These are phyloP conservation scores for Penicillium sp. DNA, from an alignment of 2,329 filamentous ascomycete species.

Conservation along the genomic window DNA sequence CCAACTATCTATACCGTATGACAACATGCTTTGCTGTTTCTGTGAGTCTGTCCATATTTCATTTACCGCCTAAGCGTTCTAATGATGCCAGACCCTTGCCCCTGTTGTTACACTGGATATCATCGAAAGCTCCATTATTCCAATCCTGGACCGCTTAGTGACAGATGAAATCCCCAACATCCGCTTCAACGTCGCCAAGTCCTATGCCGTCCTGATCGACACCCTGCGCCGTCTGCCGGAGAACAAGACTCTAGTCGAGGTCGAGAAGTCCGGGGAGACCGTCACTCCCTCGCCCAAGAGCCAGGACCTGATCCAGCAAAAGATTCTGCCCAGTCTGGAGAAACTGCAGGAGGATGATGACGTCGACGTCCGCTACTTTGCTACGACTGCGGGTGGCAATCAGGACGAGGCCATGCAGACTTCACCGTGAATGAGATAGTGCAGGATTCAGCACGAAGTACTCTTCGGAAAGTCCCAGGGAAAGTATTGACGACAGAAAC, in stretches of 20 bases:
- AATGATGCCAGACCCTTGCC: slow-evolving; percentile 69
- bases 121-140: slow-evolving; percentile 86
- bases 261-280: slow-evolving; percentile 69
- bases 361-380: slow-evolving; percentile 97
- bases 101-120: slow-evolving; percentile 90
- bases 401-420: slow-evolving; percentile 54
- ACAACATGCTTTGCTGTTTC: slow-evolving; percentile 99
- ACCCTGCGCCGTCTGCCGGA: slow-evolving; percentile 89
- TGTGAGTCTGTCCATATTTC: slow-evolving; percentile 55
- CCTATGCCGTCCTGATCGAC: slow-evolving; percentile 82
- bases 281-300: slow-evolving; percentile 62
- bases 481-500: slow-evolving; percentile 16
- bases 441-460: slow-evolving; percentile 7
- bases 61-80: slow-evolving; percentile 15
- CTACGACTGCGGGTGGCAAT: slow-evolving; percentile 72
- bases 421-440: slow-evolving; percentile 37
- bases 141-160: slow-evolving; percentile 92
- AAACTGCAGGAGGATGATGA: slow-evolving; percentile 97
- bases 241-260: slow-evolving; percentile 75
- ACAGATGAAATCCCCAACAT: slow-evolving; percentile 97
- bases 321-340: slow-evolving; percentile 82
- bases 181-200: slow-evolving; percentile 98
- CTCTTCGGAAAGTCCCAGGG: slow-evolving; percentile 4
- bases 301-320: slow-evolving; percentile 75
- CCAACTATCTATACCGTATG: slow-evolving; percentile 99